phyloP scores from a whole-genome alignment of 208 protist genomes.

The Acanthamoeba polyphaga region DNA sequence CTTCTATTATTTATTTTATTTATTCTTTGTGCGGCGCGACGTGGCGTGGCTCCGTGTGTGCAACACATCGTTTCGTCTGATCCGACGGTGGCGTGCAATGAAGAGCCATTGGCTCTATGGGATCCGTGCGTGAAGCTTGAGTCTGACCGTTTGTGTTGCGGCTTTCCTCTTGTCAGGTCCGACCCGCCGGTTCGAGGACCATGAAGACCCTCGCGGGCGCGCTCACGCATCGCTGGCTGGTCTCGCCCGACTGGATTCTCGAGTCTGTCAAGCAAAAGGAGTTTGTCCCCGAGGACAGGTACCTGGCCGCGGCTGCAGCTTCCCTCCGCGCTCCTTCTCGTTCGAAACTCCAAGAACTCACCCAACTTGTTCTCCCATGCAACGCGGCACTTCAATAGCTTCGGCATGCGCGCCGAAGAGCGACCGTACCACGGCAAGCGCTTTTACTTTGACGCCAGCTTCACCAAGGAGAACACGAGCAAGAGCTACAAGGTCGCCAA shows the following conservation, averaged over 20 bases:
- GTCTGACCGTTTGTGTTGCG: too few species aligned
- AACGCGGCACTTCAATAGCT: too few species aligned
- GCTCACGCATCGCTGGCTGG: slow-evolving; percentile 43
- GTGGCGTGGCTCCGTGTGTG: too few species aligned
- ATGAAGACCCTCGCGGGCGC: slow-evolving; percentile 57
- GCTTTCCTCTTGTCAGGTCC: not conserved
- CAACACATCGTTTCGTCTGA: too few species aligned
- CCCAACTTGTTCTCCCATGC: too few species aligned
- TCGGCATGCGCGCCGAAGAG: slow-evolving; percentile 28
- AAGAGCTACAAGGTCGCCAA: slow-evolving; percentile 61
- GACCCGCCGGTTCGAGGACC: slow-evolving; percentile 7
- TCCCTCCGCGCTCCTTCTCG: too few species aligned
- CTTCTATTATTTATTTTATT: not conserved
- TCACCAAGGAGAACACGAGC: not conserved
- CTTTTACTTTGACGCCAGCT: slow-evolving; percentile 19
- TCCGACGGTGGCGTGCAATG: too few species aligned
- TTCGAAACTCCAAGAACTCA: too few species aligned
- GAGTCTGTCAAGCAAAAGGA: slow-evolving; percentile 5
- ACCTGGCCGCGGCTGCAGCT: not conserved
- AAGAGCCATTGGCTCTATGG: too few species aligned
- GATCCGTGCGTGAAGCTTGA: too few species aligned
- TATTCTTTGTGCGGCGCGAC: not conserved
- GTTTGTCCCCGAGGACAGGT: not conserved
- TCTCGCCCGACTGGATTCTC: slow-evolving; percentile 27
- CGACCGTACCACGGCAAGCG: slow-evolving; percentile 16